These are phyloP conservation scores for Acanthochlamys bracteata DNA, from an alignment of 106 monocot genomes.

Conservation along the genomic window DNA sequence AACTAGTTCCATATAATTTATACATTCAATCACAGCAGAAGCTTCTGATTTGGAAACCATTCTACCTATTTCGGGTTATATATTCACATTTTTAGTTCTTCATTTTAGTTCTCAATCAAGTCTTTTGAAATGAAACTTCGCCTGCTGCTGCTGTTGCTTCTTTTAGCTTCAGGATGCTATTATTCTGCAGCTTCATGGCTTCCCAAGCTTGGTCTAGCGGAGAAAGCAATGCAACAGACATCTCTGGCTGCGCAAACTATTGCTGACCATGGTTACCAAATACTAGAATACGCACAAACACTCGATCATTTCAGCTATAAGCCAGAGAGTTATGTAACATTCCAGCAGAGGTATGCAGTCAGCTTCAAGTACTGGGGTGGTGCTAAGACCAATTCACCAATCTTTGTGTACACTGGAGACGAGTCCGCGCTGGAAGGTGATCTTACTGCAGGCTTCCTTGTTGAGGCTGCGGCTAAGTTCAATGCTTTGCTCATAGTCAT, in stretches of 20 bases:
- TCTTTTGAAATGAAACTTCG: not conserved
- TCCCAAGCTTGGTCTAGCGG: not conserved
- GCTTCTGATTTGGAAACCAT: too few species aligned
- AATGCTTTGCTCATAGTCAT: not conserved
- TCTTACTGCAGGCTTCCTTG: not conserved
- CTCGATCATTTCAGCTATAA: slow-evolving; percentile 43
- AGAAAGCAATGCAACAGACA: not conserved
- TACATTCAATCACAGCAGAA: too few species aligned
- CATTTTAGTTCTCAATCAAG: not conserved
- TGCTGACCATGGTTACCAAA: not conserved
- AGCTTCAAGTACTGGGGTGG: slow-evolving; percentile 35
- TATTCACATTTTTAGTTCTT: not conserved
- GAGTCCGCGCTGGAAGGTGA: not conserved
- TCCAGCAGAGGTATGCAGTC: slow-evolving; percentile 39
- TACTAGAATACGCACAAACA: slow-evolving; percentile 20
- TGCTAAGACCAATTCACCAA: not conserved
- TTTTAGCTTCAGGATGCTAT: slow-evolving; percentile 1
- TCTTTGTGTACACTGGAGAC: not conserved
- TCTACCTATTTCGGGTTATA: too few species aligned
- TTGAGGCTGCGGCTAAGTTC: not conserved
- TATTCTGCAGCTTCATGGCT: not conserved
- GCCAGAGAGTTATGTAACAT: slow-evolving; percentile 23
- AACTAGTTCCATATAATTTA: too few species aligned
- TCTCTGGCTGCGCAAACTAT: not conserved
- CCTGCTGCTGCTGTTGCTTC: not conserved